A percentile compares a stretch with the other conserved stretches of the same genome.
These are phyloP conservation scores for Blastomyces gilchristii DNA, from an alignment of 2,329 filamentous ascomycete genomes.

Conservation along the genomic window DNA sequence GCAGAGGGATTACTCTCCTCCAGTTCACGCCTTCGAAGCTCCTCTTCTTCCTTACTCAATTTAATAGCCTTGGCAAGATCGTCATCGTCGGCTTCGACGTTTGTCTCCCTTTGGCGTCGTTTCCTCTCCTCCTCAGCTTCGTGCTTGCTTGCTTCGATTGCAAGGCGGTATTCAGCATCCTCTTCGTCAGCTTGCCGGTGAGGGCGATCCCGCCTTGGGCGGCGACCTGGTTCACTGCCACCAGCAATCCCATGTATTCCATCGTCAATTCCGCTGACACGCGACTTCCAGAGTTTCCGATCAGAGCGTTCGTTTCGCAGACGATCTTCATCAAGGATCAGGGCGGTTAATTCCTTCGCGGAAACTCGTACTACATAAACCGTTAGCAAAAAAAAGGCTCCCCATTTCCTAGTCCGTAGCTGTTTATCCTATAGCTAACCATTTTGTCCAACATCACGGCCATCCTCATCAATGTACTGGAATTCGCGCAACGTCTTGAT, in stretches of 20 bases:
- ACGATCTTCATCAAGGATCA: slow-evolving; percentile 89
- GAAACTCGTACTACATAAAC: slow-evolving; percentile 67
- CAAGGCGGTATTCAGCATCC: slow-evolving; percentile 80
- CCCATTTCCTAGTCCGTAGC: not conserved
- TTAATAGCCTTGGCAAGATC: slow-evolving; percentile 92
- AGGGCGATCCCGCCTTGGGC: slow-evolving; percentile 37
- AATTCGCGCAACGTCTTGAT: slow-evolving; percentile 98
- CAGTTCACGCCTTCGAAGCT: slow-evolving; percentile 67
- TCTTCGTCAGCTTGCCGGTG: slow-evolving; percentile 60
- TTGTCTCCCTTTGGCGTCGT: slow-evolving; percentile 50
- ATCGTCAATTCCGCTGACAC: slow-evolving; percentile 87
- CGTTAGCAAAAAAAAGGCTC: not conserved
- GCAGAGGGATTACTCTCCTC: slow-evolving; percentile 76
- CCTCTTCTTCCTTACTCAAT: slow-evolving; percentile 88
- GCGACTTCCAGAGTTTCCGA: slow-evolving; percentile 90
- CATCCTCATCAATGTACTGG: slow-evolving; percentile 91
- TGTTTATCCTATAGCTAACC: slow-evolving; percentile 47
- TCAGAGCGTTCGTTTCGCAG: slow-evolving; percentile 82
- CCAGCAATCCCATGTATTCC: slow-evolving; percentile 39
- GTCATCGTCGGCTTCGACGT: slow-evolving; percentile 59
- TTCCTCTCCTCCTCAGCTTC: slow-evolving; percentile 82
- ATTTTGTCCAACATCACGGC: slow-evolving; percentile 89
- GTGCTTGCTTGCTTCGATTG: slow-evolving; percentile 87
- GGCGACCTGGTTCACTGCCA: slow-evolving; percentile 30
- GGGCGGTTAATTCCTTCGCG: slow-evolving; percentile 85